Evolutionary conservation across 345 rosid species (phyloP), one percentile per base, ranked within the genome.

Genomic region (Corymbia maculata): DNA sequence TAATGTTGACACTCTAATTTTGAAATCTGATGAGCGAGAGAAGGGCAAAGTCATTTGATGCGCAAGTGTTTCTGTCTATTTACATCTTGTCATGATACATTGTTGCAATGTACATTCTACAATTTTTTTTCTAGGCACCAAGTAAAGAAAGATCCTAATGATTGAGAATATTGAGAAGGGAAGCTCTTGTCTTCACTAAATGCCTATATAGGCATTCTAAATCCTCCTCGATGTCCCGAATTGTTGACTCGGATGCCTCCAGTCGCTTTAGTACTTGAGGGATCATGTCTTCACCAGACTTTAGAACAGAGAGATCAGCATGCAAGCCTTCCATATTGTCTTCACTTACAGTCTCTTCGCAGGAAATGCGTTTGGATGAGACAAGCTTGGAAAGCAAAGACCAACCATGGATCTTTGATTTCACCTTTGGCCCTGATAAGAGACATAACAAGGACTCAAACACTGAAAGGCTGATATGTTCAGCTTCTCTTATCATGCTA

Each of bases 351-450:
- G 30, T 47, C 19, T 49, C 80, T 47, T 88, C 28, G 45, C 51
- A 61, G 5, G 79, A 87, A 16, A 86, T 14, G 19, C 17, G 21
- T 82, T 79, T 79, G 50, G 87, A 68, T 26, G 4, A 12, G 85
- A 89, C 16, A 36, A 89, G 61, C 53, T 89, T 89, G 64, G 91
- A 88, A 85, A 91, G 79, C 42, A 87, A 13, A 75, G 49, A 57
- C 87, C 89, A 59, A 12, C 9, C 47, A 8, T 51, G 6, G 5
- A 64, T 64, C 75, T 64, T n/a, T 64, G 85, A 17, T 66, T 75
- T 91, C 19, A 64, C 30, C 80, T 84, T 88, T 64, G 87, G 51
- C 85, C 79, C 22, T 22, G 79, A 88, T 26, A 91, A 85, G 51
- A 13, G 61, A 7, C 70, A 52, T 26, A 89, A 79, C 59, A 87